Evolutionary conservation across 306 rosid genomes (phyloP).

Genomic region (Vigna trinervia): DNA sequence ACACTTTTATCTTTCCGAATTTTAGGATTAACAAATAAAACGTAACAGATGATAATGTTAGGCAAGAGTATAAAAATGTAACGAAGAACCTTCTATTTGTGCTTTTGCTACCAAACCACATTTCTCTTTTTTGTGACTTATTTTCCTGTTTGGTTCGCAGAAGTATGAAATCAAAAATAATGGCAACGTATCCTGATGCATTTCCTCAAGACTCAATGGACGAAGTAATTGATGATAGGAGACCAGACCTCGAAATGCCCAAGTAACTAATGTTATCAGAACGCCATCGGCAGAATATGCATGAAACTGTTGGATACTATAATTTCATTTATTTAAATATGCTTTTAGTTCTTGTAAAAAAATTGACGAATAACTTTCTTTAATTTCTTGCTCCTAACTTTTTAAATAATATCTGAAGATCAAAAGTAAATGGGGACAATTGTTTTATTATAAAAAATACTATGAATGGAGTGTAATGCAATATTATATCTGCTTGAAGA

Average conservation of each 20-base stretch:
- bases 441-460: no score
- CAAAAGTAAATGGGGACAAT: no score
- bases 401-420: no score
- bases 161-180: conserved; percentile 81
- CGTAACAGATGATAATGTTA: neutral
- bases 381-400: no score
- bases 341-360: no score
- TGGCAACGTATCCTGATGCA: conserved; percentile 82
- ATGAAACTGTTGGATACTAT: neutral
- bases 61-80: neutral
- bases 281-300: conserved; percentile 4
- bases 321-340: no score
- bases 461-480: no score
- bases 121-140: neutral
- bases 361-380: no score
- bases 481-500: no score
- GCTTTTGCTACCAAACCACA: neutral
- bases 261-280: conserved; percentile 42
- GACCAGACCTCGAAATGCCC: conserved; percentile 93
- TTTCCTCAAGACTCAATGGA: conserved; percentile 65
- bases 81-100: neutral
- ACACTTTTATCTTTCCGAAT: neutral
- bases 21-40: neutral
- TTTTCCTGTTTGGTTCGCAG: conserved; percentile 46
- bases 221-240: conserved; percentile 71